Evolutionary conservation across 2,329 filamentous ascomycete genomes (phyloP).

Genomic region (Claviceps pazoutovae): DNA sequence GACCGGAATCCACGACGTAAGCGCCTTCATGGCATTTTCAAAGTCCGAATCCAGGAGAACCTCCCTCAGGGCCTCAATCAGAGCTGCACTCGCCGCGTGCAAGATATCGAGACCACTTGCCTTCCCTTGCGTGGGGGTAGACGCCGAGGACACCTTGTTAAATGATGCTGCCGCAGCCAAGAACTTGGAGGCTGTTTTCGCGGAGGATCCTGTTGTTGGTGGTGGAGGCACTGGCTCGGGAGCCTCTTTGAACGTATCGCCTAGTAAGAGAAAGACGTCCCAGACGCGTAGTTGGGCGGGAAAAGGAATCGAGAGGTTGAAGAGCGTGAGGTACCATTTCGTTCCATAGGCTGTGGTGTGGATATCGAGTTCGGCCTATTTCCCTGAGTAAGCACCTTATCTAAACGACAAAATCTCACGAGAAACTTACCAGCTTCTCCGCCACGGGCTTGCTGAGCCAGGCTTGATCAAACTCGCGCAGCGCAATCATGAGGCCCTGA

Average conservation of each 20-base stretch:
- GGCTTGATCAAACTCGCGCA: constrained; percentile 69
- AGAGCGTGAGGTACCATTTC: constrained; percentile 91
- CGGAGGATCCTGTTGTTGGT: neutral
- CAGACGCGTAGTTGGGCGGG: constrained; percentile 87
- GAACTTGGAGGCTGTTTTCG: neutral
- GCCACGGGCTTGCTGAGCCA: constrained; percentile 81
- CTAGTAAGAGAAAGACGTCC: constrained; percentile 95
- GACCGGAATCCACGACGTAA: constrained; percentile 88
- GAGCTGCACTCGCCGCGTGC: constrained; percentile 76
- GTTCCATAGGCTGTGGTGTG: constrained; percentile 89
- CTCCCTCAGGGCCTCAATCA: constrained; percentile 81
- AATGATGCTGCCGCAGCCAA: neutral
- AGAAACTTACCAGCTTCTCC: constrained; percentile 55
- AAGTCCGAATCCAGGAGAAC: constrained; percentile 88
- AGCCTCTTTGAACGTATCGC: constrained; percentile 20
- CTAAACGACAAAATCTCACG: neutral
- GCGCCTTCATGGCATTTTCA: constrained; percentile 92
- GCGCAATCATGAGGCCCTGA: constrained; percentile 68
- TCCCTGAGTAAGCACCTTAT: neutral
- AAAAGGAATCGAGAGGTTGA: constrained; percentile 94
- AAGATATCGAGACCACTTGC: constrained; percentile 60
- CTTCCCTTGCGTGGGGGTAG: constrained; percentile 7
- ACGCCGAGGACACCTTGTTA: constrained; percentile 4
- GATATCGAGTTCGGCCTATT: constrained; percentile 62
- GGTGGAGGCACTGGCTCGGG: neutral